Evolutionary conservation across 2,329 filamentous ascomycete species (phyloP).

Genomic region (Lasiodiplodia sp.): DNA sequence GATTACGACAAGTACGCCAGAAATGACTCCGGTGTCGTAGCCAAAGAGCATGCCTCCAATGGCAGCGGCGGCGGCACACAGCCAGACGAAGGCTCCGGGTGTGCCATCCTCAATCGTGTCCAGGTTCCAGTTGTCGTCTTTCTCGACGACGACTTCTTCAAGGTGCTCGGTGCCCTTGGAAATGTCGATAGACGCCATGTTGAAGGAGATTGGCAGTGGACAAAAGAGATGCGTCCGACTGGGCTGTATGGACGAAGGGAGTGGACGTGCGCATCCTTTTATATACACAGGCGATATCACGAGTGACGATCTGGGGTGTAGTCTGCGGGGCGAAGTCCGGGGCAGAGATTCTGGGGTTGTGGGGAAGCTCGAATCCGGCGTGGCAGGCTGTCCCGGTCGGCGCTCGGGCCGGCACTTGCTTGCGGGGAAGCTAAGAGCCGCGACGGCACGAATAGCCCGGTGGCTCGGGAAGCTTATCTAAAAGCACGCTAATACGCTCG

Average conservation of each 20-base stretch:
- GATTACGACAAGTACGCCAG: slow-evolving; percentile 46
- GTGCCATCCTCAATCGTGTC: slow-evolving; percentile 33
- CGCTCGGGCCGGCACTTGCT: background rate
- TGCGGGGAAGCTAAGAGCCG: background rate
- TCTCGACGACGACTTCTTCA: slow-evolving; percentile 1
- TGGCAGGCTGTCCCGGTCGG: background rate
- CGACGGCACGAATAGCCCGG: too few relatives aligned
- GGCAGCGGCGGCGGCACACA: slow-evolving; percentile 30
- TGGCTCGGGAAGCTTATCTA: too few relatives aligned
- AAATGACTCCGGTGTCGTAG: slow-evolving; percentile 50
- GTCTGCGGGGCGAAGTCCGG: too few relatives aligned
- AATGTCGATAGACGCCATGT: background rate
- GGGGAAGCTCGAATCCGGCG: background rate
- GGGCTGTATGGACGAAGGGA: accelerated
- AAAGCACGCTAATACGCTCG: too few relatives aligned
- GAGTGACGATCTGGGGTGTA: background rate
- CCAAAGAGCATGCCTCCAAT: slow-evolving; percentile 33
- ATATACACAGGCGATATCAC: too few relatives aligned
- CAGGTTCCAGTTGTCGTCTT: slow-evolving; percentile 14
- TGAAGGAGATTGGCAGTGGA: background rate
- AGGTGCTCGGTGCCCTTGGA: background rate
- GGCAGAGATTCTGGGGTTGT: background rate
- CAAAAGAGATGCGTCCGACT: too few relatives aligned
- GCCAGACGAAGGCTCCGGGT: slow-evolving; percentile 31
- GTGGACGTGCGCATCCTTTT: background rate